These are phyloP conservation scores for Leccinum sublutescens DNA, from an alignment of 768 basidiomycete species.

Conservation along the genomic window DNA sequence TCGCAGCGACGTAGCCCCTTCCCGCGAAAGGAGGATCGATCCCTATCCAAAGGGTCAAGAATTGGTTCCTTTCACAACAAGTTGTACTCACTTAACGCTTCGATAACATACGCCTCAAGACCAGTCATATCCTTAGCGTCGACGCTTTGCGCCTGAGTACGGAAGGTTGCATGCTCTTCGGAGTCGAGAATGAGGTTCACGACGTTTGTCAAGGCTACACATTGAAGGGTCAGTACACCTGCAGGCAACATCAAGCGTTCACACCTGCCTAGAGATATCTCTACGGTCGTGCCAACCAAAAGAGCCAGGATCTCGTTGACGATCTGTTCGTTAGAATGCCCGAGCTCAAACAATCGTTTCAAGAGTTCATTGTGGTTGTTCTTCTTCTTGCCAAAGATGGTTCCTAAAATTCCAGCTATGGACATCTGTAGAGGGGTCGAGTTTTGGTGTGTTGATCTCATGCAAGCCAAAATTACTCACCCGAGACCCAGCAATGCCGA, in stretches of 20 bases:
- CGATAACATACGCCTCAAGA: constrained; percentile 58
- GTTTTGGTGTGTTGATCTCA: neutral
- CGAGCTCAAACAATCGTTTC: constrained; percentile 55
- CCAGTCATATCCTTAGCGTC: constrained; percentile 36
- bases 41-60: constrained; percentile 40
- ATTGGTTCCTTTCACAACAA: neutral
- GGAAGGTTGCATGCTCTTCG: constrained; percentile 39
- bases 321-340: constrained; percentile 56
- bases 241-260: neutral
- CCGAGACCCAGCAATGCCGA: constrained; percentile 42
- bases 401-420: constrained; percentile 42
- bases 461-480: constrained; percentile 30
- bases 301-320: constrained; percentile 72
- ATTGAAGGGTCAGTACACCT: neutral
- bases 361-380: constrained; percentile 46
- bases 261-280: constrained; percentile 62
- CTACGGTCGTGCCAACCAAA: constrained; percentile 63
- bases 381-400: constrained; percentile 49
- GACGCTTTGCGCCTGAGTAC: constrained; percentile 29
- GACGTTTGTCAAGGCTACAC: constrained; percentile 59
- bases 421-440: constrained; percentile 24
- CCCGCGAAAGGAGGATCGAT: constrained; percentile 73
- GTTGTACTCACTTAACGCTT: constrained; percentile 63
- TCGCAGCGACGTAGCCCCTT: constrained; percentile 54
- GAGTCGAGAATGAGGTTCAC: constrained; percentile 63